phyloP scores from a whole-genome alignment of 495 filamentous ascomycete species.

The Penicillium pancosmium region DNA sequence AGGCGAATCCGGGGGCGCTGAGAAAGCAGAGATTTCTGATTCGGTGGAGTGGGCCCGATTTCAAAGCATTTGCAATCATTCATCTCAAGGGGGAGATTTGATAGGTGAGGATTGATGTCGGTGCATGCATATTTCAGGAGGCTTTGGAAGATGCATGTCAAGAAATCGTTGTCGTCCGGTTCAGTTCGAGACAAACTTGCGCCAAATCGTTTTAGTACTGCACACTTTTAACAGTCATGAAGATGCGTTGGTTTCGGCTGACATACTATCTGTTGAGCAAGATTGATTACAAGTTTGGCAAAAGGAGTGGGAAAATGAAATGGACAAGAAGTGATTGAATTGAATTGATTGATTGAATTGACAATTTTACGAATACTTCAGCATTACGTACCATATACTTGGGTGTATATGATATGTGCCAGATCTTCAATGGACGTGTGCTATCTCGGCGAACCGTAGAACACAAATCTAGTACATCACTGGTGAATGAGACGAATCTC shows the following conservation, averaged over 20 bases:
- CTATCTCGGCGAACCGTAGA: conserved; percentile 41
- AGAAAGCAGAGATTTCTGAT: conserved; percentile 29
- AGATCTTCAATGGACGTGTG: conserved; percentile 56
- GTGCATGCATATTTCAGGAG: too few species aligned
- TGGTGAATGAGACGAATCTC: conserved; percentile 34
- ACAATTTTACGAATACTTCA: neutral
- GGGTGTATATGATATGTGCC: conserved; percentile 36
- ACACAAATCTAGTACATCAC: conserved; percentile 56
- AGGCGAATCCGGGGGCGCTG: conserved; percentile 14
- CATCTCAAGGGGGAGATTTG: neutral
- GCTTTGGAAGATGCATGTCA: too few species aligned
- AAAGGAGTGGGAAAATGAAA: too few species aligned
- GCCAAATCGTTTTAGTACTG: too few species aligned
- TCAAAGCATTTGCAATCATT: conserved; percentile 6
- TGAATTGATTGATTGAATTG: neutral
- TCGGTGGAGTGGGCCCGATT: conserved; percentile 9
- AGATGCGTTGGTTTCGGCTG: too few species aligned
- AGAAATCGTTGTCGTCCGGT: too few species aligned
- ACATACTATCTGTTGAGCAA: too few species aligned
- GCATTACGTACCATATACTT: neutral
- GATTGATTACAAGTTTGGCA: too few species aligned
- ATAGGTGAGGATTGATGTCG: neutral
- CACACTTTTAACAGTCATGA: too few species aligned
- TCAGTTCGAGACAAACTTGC: too few species aligned
- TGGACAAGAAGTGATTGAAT: too few species aligned